Percentiles rank a stretch among this genome's conserved stretches.
Conservation (phyloP, 129 eudicot species). For the Tagetes patula region DNA sequence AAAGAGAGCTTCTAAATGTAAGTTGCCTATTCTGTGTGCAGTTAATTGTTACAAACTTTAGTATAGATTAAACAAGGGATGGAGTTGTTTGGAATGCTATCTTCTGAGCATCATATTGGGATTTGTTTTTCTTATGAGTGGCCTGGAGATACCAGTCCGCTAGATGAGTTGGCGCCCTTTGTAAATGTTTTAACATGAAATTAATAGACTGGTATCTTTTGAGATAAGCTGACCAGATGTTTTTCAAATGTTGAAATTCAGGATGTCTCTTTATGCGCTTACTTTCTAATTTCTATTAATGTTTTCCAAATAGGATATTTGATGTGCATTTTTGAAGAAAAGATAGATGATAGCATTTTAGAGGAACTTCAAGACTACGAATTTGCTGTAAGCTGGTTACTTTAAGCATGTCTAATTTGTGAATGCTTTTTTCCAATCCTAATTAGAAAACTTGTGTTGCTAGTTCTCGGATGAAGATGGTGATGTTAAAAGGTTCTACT, state of each 20-base stretch:
- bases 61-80: too few species aligned
- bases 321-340: slow-evolving; percentile 80
- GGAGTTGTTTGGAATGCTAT: too few species aligned
- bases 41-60: too few species aligned
- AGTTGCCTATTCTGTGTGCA: too few species aligned
- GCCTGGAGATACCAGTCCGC: too few species aligned
- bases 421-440: not conserved
- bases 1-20: too few species aligned
- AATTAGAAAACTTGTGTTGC: slow-evolving; percentile 17
- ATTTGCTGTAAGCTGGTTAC: slow-evolving; percentile 71
- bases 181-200: too few species aligned
- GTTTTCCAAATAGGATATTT: slow-evolving; percentile 63
- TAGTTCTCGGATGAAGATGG: slow-evolving; percentile 88
- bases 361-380: slow-evolving; percentile 78
- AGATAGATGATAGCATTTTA: slow-evolving; percentile 49
- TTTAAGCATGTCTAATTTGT: not conserved
- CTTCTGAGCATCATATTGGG: too few species aligned
- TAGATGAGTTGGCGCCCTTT: too few species aligned
- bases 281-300: not conserved
- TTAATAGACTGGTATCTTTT: not conserved
- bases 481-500: slow-evolving; percentile 60
- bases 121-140: too few species aligned
- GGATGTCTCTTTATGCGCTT: slow-evolving; percentile 13
- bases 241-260: slow-evolving; percentile 8
- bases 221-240: not conserved